Base-by-base conservation (phyloP, 2,329 filamentous ascomycete species). In the Cladosporium sphaerospermum region DNA sequence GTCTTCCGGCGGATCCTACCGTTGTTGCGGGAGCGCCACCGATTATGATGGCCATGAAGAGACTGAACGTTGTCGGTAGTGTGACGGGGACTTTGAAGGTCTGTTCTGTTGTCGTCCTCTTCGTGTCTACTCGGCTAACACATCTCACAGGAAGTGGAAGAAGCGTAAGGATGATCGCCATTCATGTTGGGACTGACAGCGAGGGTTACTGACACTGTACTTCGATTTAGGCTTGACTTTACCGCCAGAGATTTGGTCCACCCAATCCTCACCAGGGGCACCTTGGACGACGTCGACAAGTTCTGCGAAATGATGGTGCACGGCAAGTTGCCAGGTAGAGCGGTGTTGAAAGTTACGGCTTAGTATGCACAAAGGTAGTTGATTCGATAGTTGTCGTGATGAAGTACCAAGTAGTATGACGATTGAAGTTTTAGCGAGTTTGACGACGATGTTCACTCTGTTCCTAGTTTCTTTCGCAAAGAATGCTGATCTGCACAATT, bases 31-130 rank as follows among this genome's bases (percentile, higher is more conserved):
- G 69, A 23, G 69, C 71, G 23, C 63, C 67, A 45, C 72, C 73
- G 9, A 49, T 73, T 13, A 45, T 66, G 57, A 54, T 73, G 59
- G 69, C 65, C 33, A 44, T 73, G 64, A 73, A 65, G 61, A 69
- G 66, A 45, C 52, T 74, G 49, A 74, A 74, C 52, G 58, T 74
- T 37, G 71, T 75, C 16, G 72, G 72, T 0, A 71, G 67, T 53
- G 68, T 74, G 13, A 69, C 69, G 1, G 73, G 71, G 5, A 74
- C 70, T 11, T 51, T 73, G 56, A 74, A 73, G 56, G 59, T 59
- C 8, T 43, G 57, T 47, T 19, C 10, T 31, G 37, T 28, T 42
- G 19, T 13, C 10, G 18, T n/a, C 34, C 13, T 13, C 36, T n/a
- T 39, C 3, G 6, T 33, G 28, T 46, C 34, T n/a, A 34, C 14